These are phyloP conservation scores for Kodamaea arcana DNA, from an alignment of 1,139 yeast genomes.

Conservation along the genomic window DNA sequence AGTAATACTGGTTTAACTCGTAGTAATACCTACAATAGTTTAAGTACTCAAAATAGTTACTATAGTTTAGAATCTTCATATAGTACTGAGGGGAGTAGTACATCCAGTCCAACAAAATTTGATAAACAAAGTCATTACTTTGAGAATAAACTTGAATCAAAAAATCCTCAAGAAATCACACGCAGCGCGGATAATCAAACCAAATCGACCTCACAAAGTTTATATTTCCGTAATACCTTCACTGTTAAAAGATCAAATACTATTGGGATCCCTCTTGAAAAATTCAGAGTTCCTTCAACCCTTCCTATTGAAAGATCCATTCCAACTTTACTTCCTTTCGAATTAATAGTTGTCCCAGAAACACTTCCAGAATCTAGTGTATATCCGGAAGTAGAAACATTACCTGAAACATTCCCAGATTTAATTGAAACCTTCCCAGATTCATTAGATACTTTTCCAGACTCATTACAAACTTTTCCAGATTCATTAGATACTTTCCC, in stretches of 20 bases:
- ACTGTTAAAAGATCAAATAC: slow-evolving; percentile 1
- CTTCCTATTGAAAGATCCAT: too few species aligned
- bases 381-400: neutral
- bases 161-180: too few species aligned
- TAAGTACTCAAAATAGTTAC: neutral
- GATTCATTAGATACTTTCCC: neutral
- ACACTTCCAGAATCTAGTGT: neutral
- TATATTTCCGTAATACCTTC: neutral
- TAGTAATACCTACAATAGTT: neutral
- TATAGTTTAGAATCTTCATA: neutral
- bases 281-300: neutral
- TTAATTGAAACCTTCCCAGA: neutral
- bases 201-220: too few species aligned
- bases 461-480: neutral
- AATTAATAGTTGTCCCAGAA: neutral
- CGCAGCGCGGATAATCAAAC: too few species aligned
- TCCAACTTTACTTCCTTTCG: neutral
- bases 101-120: too few species aligned
- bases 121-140: too few species aligned
- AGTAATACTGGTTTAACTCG: neutral
- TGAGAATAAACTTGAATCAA: too few species aligned
- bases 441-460: neutral
- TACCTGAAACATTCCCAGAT: neutral
- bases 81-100: neutral
- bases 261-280: neutral